phyloP scores from a whole-genome alignment of 2,329 filamentous ascomycete genomes.

The Cercospora sp. region DNA sequence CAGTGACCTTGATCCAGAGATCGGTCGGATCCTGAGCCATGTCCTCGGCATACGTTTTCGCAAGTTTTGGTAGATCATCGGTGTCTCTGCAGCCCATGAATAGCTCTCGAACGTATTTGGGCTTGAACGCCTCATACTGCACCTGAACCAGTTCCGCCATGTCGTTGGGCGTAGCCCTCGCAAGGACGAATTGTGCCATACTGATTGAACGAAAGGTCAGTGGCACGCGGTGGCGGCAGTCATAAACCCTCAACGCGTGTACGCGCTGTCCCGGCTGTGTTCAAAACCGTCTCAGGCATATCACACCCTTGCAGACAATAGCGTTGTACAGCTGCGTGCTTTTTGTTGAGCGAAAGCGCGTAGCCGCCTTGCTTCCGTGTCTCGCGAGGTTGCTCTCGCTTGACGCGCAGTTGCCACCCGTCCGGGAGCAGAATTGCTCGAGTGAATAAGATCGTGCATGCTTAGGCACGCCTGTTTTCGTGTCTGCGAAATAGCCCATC shows the following conservation, averaged over 20 bases:
- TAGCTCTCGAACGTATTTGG: constrained; percentile 5
- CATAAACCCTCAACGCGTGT: neutral
- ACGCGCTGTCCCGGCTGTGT: neutral
- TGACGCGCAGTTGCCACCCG: neutral
- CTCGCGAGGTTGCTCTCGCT: neutral
- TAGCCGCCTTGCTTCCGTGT: neutral
- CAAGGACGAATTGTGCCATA: constrained; percentile 15
- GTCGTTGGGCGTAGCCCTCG: constrained; percentile 14
- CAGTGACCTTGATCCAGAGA: constrained; percentile 37
- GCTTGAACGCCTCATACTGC: constrained; percentile 8
- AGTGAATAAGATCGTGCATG: neutral
- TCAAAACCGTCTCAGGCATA: neutral
- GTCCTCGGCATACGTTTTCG: constrained; percentile 18
- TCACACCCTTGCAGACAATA: neutral
- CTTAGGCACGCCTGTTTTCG: neutral
- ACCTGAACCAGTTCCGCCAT: constrained; percentile 12
- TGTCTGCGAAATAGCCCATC: neutral
- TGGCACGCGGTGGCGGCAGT: neutral
- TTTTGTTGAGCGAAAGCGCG: neutral
- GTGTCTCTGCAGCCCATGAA: constrained; percentile 32
- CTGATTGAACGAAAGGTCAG: neutral
- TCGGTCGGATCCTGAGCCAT: constrained; percentile 29
- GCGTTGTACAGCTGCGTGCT: neutral
- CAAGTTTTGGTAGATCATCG: constrained; percentile 12
- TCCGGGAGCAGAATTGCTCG: neutral